Evolutionary conservation across 768 basidiomycete species (phyloP).

Genomic region (Paxillus rubicundulus): DNA sequence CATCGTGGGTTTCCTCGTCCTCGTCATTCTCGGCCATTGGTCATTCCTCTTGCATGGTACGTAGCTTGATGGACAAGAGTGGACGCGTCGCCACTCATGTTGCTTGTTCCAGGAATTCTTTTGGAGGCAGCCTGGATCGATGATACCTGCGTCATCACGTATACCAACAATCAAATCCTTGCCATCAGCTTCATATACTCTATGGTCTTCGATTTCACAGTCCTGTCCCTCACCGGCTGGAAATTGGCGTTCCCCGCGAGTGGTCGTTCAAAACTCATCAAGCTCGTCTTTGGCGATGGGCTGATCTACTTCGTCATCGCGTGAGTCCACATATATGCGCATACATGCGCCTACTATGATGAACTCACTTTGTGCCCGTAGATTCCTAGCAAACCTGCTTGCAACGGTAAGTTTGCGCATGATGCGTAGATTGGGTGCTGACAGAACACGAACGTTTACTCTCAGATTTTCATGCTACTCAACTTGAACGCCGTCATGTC

Average conservation of each 20-base stretch:
- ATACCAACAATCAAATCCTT: constrained; percentile 57
- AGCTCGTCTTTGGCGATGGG: constrained; percentile 69
- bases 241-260: constrained; percentile 51
- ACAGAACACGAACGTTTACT: not conserved
- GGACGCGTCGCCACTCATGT: not conserved
- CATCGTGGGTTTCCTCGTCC: constrained; percentile 49
- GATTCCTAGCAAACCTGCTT: constrained; percentile 65
- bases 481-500: constrained; percentile 72
- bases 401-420: constrained; percentile 39
- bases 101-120: constrained; percentile 44
- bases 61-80: not conserved
- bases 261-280: constrained; percentile 56
- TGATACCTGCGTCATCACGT: constrained; percentile 54
- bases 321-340: constrained; percentile 37
- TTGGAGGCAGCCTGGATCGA: constrained; percentile 57
- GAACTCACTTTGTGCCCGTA: constrained; percentile 24
- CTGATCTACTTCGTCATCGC: constrained; percentile 71
- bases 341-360: not conserved
- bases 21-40: constrained; percentile 69
- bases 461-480: constrained; percentile 58
- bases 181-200: constrained; percentile 70
- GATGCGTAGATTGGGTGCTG: not conserved
- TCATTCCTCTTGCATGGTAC: constrained; percentile 65
- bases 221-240: constrained; percentile 57
- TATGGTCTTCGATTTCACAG: constrained; percentile 68